Evolutionary conservation across 345 rosid species (phyloP).

Genomic region (Rhodomyrtus tomentosa): DNA sequence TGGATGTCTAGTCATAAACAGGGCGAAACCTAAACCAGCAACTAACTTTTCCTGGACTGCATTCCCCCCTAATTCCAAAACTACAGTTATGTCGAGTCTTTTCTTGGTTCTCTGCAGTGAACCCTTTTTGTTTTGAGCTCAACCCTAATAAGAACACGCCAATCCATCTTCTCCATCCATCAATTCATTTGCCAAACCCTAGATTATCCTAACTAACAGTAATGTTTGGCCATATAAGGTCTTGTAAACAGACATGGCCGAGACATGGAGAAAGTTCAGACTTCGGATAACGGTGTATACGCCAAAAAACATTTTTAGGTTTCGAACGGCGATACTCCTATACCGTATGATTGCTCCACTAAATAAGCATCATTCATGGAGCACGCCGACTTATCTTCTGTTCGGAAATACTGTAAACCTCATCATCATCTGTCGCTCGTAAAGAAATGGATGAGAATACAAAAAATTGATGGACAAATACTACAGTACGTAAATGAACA

Average conservation of each 20-base stretch:
- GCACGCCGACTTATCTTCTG: not conserved
- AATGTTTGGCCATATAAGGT: not conserved
- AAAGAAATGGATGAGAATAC: not conserved
- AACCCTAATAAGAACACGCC: not conserved
- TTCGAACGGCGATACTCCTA: too few species aligned
- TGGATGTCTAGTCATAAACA: not conserved
- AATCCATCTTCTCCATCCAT: not conserved
- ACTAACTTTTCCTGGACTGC: not conserved
- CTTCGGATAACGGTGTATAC: not conserved
- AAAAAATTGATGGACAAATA: not conserved
- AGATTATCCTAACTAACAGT: not conserved
- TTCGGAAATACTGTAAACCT: not conserved
- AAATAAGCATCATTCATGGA: not conserved
- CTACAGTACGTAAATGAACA: not conserved
- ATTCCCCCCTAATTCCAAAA: not conserved
- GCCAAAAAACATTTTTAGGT: too few species aligned
- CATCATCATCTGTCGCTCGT: not conserved
- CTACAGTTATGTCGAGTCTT: not conserved
- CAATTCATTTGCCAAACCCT: not conserved
- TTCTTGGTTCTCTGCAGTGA: not conserved
- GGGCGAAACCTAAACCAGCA: not conserved
- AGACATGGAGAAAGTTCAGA: not conserved
- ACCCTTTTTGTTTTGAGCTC: not conserved
- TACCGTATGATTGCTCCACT: not conserved
- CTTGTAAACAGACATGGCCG: not conserved